These are phyloP conservation scores for Erythrobasidium yunnanense DNA, from an alignment of 768 basidiomycete species.

Conservation along the genomic window DNA sequence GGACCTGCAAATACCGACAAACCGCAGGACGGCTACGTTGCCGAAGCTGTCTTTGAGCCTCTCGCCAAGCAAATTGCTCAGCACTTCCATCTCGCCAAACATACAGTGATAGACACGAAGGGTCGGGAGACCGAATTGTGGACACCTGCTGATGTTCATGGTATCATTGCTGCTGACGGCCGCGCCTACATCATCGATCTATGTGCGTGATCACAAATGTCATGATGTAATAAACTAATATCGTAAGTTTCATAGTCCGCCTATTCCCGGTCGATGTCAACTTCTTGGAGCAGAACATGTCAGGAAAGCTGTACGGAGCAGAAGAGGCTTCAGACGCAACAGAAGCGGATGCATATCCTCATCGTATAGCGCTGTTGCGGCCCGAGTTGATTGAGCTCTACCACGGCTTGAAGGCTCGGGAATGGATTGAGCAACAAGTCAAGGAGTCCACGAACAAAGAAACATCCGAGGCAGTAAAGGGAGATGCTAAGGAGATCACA, in stretches of 20 bases:
- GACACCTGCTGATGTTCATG: conserved; percentile 45
- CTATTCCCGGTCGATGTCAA: conserved; percentile 45
- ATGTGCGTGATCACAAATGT: conserved; percentile 34
- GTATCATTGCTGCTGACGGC: conserved; percentile 45
- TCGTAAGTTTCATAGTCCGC: conserved; percentile 40
- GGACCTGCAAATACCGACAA: conserved; percentile 44
- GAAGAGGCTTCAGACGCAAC: conserved; percentile 3
- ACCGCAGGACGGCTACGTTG: conserved; percentile 32
- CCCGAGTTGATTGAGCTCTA: conserved; percentile 45
- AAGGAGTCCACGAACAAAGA: conserved; percentile 30
- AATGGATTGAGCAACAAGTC: conserved; percentile 40
- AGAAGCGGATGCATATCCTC: conserved; percentile 41
- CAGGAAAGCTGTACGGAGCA: conserved; percentile 28
- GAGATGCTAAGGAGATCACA: no score
- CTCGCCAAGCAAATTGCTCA: conserved; percentile 43
- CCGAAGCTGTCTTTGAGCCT: conserved; percentile 40
- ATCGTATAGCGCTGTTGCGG: conserved; percentile 44
- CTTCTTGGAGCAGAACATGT: conserved; percentile 44
- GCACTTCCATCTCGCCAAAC: conserved; percentile 42
- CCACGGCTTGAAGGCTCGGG: conserved; percentile 44
- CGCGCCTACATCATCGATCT: conserved; percentile 45
- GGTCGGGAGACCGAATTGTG: conserved; percentile 41
- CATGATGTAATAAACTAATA: background rate
- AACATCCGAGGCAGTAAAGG: no score
- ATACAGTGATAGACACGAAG: conserved; percentile 41